A percentile compares a stretch with the other conserved stretches of the same genome.
phyloP scores from a whole-genome alignment of 78 protist species.

The Tieghemostelium lacteum region DNA sequence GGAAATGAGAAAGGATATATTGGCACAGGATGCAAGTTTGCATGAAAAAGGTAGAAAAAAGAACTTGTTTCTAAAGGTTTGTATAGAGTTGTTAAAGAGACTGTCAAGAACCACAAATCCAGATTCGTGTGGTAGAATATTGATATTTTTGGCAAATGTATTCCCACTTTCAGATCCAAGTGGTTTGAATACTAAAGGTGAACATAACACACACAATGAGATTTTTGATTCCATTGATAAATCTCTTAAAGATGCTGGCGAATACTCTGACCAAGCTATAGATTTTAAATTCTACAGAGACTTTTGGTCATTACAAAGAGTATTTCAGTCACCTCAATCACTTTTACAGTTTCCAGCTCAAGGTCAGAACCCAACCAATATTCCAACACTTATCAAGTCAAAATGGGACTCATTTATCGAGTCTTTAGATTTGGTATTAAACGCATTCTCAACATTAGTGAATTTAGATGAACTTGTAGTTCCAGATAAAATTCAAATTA shows the following conservation, averaged over 20 bases:
- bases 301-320: constrained; percentile 57
- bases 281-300: constrained; percentile 59
- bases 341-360: background rate
- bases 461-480: constrained; percentile 35
- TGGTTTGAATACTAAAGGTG: constrained; percentile 49
- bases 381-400: constrained; percentile 7
- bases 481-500: constrained; percentile 5
- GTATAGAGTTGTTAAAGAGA: constrained; percentile 46
- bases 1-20: constrained; percentile 43
- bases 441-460: constrained; percentile 62
- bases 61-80: constrained; percentile 31
- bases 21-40: constrained; percentile 24
- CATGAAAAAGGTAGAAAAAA: constrained; percentile 46
- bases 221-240: constrained; percentile 41
- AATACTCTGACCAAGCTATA: background rate
- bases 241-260: background rate
- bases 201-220: constrained; percentile 23
- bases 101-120: constrained; percentile 51
- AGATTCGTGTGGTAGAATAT: constrained; percentile 68
- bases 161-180: constrained; percentile 71
- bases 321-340: constrained; percentile 42
- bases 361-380: background rate
- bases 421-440: constrained; percentile 42
- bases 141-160: constrained; percentile 53
- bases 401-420: constrained; percentile 57